Base-by-base conservation (phyloP, 129 eudicot species). In the Ambrosia trifida region DNA sequence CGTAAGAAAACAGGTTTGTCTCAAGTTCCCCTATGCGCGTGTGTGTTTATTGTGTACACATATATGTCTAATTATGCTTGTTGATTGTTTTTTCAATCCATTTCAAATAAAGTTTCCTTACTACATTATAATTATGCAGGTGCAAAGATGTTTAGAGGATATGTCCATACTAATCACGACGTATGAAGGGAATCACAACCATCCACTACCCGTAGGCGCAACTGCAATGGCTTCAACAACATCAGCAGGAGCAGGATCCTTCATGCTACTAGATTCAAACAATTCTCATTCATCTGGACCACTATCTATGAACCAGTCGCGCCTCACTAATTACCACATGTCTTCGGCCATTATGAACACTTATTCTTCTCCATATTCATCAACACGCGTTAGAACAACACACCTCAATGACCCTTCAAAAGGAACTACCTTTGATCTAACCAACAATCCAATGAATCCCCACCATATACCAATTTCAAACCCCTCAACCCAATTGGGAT, bases 201-300 rank as follows among this genome's bases (percentile, higher is more conserved):
- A 91, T 75, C 91, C 97, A 17, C 80, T 91, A 7, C 97, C 97
- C 0, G 95, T 91, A 2, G 97, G 97, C 11, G 97, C 97, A 35
- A 87, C 97, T 9, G 91, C 95, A 69, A 85, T 91, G 95, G 91
- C 95, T 18, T 87, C 97, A 68, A 87, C 97, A 75, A 76, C 95
- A 79, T 87, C 97, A 13, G 82, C 91, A 9, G 78, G 91, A 0
- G 69, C 83, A 0, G 52, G 89, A 30, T 81, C 89, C 17, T 90
- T 63, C 85, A 80, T 83, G 88, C 57, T 86, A 59, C 69, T 82
- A 19, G 93, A 89, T 76, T 56, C 88, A 43, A 85, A 76, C 68
- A 85, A 78, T 58, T 79, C 70, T 12, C 66, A 66, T 54, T 49
- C 80, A 17, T 36, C 77, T 1, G 56, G 73, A 56, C 64, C 79